These are phyloP conservation scores for Fraxinus greggii DNA, from an alignment of 305 asterid genomes.

Conservation along the genomic window DNA sequence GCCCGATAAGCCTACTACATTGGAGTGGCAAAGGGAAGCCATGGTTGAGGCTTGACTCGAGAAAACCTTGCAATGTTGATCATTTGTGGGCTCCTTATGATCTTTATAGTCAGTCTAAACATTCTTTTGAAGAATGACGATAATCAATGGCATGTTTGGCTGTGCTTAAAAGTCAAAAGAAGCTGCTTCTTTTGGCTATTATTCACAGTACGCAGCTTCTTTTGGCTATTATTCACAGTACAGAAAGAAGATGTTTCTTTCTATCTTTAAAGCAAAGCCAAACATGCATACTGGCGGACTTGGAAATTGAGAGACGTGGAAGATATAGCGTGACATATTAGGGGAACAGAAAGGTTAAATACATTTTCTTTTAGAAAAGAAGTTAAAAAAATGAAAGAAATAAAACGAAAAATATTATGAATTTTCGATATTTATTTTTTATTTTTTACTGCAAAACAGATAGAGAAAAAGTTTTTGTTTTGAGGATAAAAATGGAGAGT, in stretches of 20 bases:
- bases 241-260: neutral
- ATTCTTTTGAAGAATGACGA: constrained; percentile 45
- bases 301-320: neutral
- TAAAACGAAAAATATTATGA: neutral
- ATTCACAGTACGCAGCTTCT: neutral
- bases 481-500: neutral
- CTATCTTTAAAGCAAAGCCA: neutral
- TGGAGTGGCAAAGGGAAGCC: constrained; percentile 90
- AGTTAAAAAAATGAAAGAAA: neutral
- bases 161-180: neutral
- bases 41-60: constrained; percentile 67
- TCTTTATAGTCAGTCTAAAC: constrained; percentile 44
- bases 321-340: constrained; percentile 2
- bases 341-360: neutral
- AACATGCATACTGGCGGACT: neutral
- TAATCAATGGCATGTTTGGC: neutral
- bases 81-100: constrained; percentile 78
- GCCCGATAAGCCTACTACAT: constrained; percentile 64
- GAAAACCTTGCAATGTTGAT: constrained; percentile 64
- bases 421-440: neutral
- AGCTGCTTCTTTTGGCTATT: neutral
- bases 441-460: neutral
- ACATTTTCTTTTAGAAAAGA: neutral
- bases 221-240: neutral
- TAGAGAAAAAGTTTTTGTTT: neutral